Conservation (phyloP, 139 green algal species). For the Ettlia oleoabundans region DNA sequence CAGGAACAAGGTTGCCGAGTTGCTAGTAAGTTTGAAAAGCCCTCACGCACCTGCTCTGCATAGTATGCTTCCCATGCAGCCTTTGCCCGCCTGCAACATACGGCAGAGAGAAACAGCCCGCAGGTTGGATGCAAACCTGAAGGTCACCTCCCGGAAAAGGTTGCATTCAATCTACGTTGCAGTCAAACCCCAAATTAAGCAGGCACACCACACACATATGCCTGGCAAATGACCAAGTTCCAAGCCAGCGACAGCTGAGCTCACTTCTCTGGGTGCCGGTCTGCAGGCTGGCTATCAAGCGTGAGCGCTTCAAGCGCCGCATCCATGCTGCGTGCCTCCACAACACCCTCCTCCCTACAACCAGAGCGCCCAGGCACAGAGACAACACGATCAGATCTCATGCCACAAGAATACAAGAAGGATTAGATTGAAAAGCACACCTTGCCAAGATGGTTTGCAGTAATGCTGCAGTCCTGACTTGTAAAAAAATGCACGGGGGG, state of each 20-base stretch:
- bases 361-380: too few species aligned
- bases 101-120: neutral
- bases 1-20: too few species aligned
- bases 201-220: neutral
- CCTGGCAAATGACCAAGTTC: neutral
- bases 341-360: slow-evolving; percentile 52
- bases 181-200: too few species aligned
- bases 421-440: too few species aligned
- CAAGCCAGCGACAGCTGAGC: neutral
- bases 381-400: too few species aligned
- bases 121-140: neutral
- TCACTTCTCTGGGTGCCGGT: slow-evolving; percentile 82
- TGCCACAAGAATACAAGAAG: too few species aligned
- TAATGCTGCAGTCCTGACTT: too few species aligned
- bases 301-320: slow-evolving; percentile 64
- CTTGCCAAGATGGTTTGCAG: too few species aligned
- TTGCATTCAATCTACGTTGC: too few species aligned
- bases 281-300: slow-evolving; percentile 49
- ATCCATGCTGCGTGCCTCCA: slow-evolving; percentile 58
- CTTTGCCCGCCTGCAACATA: slow-evolving; percentile 65
- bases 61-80: slow-evolving; percentile 74
- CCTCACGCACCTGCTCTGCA: slow-evolving; percentile 51
- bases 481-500: too few species aligned
- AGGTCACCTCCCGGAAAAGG: too few species aligned
- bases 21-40: too few species aligned